Evolutionary conservation across 306 rosid genomes (phyloP).

Genomic region (Vigna radiata): DNA sequence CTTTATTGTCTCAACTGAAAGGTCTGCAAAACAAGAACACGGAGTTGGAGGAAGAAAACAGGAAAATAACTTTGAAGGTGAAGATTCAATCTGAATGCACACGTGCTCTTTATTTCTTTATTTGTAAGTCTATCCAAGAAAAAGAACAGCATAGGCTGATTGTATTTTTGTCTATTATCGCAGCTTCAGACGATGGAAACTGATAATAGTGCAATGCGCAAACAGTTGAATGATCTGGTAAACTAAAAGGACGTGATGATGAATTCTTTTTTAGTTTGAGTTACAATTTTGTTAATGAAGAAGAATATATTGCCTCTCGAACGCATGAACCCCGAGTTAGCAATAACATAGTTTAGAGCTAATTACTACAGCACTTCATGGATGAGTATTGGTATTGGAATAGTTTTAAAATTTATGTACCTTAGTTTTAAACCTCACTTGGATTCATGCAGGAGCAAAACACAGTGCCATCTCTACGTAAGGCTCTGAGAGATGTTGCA

Average conservation of each 20-base stretch:
- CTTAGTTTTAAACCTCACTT: conserved; percentile 9
- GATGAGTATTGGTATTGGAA: conserved; percentile 29
- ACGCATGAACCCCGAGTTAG: background rate
- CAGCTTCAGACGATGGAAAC: conserved; percentile 78
- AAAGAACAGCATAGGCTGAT: conserved; percentile 37
- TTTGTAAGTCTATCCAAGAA: background rate
- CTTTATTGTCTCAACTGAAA: conserved; percentile 74
- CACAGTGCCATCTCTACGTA: conserved; percentile 85
- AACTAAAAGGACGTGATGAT: conserved; percentile 22
- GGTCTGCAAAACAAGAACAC: conserved; percentile 72
- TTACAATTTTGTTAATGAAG: conserved; percentile 28
- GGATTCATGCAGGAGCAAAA: conserved; percentile 65
- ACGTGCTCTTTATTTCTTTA: background rate
- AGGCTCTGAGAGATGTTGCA: conserved; percentile 91
- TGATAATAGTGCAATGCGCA: conserved; percentile 64
- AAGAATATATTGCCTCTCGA: conserved; percentile 17
- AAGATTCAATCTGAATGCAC: conserved; percentile 15
- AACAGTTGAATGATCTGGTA: conserved; percentile 77
- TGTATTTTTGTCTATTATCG: conserved; percentile 39
- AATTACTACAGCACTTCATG: background rate
- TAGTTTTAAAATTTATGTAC: conserved; percentile 3
- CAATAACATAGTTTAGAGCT: background rate
- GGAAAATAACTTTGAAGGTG: conserved; percentile 61
- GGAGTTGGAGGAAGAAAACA: conserved; percentile 73
- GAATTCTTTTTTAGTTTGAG: conserved; percentile 30